A percentile compares a stretch with the other conserved stretches of the same genome.
phyloP scores from a whole-genome alignment of 257 asterid genomes.

The Anisodus tanguticus region DNA sequence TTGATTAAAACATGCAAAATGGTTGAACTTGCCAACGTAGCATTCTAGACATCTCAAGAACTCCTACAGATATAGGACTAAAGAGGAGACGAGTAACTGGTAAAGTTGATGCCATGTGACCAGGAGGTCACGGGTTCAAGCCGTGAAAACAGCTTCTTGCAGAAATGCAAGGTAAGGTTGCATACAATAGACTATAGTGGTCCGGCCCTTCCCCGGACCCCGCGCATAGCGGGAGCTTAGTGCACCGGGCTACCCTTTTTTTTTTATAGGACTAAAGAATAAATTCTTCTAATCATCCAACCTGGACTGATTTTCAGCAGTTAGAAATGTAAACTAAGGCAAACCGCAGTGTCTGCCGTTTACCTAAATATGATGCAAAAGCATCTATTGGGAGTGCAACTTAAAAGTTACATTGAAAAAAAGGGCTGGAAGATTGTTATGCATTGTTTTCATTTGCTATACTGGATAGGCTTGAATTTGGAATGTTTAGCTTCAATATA shows the following conservation, averaged over 20 bases:
- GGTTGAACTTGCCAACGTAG: background rate
- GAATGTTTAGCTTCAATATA: slow-evolving; percentile 12
- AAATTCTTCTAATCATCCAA: background rate
- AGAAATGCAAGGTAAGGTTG: no score
- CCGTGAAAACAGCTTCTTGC: no score
- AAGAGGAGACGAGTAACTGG: background rate
- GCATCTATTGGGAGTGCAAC: background rate
- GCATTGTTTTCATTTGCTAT: background rate
- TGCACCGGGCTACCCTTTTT: no score
- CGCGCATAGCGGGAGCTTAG: no score
- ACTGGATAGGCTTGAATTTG: background rate
- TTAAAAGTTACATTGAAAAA: background rate
- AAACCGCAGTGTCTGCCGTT: background rate
- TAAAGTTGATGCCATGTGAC: no score
- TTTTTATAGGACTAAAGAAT: no score
- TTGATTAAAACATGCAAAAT: background rate
- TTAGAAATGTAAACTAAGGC: background rate
- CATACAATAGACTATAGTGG: no score
- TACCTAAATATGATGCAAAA: background rate
- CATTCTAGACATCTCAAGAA: background rate
- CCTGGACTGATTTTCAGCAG: background rate
- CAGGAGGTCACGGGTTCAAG: no score
- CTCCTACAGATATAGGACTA: background rate
- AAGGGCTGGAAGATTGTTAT: background rate
- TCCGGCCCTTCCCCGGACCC: no score